These are phyloP conservation scores for Somion occarium DNA, from an alignment of 1,284 basidiomycete species.

Conservation along the genomic window DNA sequence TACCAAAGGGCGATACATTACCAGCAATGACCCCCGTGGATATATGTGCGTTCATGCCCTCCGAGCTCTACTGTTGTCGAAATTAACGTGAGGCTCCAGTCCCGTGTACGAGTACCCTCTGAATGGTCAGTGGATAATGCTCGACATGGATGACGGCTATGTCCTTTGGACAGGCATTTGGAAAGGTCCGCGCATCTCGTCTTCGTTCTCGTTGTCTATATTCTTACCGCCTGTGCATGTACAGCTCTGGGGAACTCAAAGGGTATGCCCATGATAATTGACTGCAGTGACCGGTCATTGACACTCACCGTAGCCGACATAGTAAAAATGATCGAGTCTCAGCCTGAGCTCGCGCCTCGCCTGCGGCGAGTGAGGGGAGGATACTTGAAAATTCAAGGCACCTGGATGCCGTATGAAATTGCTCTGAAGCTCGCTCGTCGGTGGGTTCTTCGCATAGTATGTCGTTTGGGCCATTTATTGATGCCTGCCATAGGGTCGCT, in stretches of 20 bases:
- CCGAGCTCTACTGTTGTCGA: not conserved
- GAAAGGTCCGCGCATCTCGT: conserved; percentile 66
- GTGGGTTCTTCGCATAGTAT: conserved; percentile 33
- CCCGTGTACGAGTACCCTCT: conserved; percentile 85
- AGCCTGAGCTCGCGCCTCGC: conserved; percentile 76
- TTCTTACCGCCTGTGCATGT: conserved; percentile 4
- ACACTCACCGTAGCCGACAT: conserved; percentile 62
- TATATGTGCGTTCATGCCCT: conserved; percentile 57
- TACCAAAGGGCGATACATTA: conserved; percentile 80
- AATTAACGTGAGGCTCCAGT: conserved; percentile 42
- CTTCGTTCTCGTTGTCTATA: too few species aligned
- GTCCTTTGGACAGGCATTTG: conserved; percentile 85
- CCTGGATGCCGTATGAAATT: conserved; percentile 87
- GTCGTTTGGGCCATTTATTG: not conserved
- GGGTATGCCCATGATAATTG: conserved; percentile 37
- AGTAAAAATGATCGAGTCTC: conserved; percentile 84
- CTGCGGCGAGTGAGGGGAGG: conserved; percentile 81
- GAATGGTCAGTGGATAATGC: conserved; percentile 88
- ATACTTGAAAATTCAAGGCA: conserved; percentile 85
- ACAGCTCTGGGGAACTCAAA: conserved; percentile 80
- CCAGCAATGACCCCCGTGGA: conserved; percentile 80
- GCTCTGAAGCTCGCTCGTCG: conserved; percentile 71
- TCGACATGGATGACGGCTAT: conserved; percentile 87
- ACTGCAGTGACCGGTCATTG: conserved; percentile 8
- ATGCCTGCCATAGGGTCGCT: conserved; percentile 58